phyloP scores from a whole-genome alignment of 805 yeast genomes.

The Wickerhamomyces chaumierensis region DNA sequence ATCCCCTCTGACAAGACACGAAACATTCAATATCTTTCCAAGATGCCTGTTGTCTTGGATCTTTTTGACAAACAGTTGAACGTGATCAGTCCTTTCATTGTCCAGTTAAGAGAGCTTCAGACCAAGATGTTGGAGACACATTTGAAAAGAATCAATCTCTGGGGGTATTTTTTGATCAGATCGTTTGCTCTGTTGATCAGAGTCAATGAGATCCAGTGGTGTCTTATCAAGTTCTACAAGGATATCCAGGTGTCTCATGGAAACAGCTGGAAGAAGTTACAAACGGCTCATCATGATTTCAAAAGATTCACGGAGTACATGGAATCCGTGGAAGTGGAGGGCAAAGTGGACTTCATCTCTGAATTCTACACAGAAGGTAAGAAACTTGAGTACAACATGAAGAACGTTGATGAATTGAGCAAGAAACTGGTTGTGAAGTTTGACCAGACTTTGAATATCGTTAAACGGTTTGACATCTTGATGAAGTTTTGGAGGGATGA shows the following conservation, averaged over 20 bases:
- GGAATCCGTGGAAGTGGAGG: neutral
- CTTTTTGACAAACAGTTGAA: neutral
- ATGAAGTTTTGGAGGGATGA: neutral
- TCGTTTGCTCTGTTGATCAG: neutral
- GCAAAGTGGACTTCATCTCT: neutral
- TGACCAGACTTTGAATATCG: neutral
- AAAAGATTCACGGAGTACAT: neutral
- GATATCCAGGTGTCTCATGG: neutral
- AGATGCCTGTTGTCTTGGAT: neutral
- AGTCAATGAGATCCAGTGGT: neutral
- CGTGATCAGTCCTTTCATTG: neutral
- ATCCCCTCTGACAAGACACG: neutral
- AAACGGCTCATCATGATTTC: too few relatives aligned
- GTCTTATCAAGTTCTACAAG: neutral
- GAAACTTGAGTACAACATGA: neutral
- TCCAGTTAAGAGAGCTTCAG: neutral
- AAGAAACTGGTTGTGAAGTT: neutral
- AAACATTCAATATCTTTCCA: neutral
- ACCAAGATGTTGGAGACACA: neutral
- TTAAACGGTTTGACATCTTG: neutral
- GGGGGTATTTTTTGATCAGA: neutral
- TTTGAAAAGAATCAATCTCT: neutral
- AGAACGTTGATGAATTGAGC: neutral
- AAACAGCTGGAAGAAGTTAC: neutral
- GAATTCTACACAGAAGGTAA: neutral